Percentiles rank a stretch among this genome's conserved stretches.
Evolutionary conservation across 139 green algal species (phyloP).

Genomic region (Tetraselmis chui): DNA sequence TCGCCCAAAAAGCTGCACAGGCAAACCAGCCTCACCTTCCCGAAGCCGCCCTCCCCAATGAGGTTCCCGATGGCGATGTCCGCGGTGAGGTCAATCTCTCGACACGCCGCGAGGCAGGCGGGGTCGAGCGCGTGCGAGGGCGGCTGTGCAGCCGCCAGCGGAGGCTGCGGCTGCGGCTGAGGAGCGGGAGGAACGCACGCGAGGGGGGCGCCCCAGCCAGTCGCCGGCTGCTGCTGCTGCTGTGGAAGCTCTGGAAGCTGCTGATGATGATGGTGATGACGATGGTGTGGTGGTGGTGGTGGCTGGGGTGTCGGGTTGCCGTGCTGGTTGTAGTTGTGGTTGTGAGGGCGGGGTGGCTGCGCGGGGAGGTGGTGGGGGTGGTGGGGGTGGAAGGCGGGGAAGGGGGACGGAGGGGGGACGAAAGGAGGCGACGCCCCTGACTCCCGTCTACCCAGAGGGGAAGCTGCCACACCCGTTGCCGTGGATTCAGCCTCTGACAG

Average conservation of each 20-base stretch:
- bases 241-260: not conserved
- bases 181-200: not conserved
- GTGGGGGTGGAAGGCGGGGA: not conserved
- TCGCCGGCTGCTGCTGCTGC: not conserved
- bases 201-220: not conserved
- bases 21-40: constrained; percentile 44
- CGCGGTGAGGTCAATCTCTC: not conserved
- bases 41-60: constrained; percentile 57
- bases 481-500: too few species aligned
- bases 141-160: too few species aligned
- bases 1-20: too few species aligned
- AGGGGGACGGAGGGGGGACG: not conserved
- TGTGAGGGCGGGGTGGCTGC: not conserved
- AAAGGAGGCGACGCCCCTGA: too few species aligned
- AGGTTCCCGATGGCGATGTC: constrained; percentile 41
- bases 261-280: not conserved
- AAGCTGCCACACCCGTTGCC: too few species aligned
- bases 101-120: too few species aligned
- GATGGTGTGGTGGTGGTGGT: not conserved
- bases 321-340: not conserved
- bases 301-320: not conserved
- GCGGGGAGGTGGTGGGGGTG: not conserved
- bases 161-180: too few species aligned
- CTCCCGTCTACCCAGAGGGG: not conserved
- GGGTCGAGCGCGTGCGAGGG: not conserved